These are phyloP conservation scores for Metschnikowia aberdeeniae DNA, from an alignment of 805 yeast species.

Conservation along the genomic window DNA sequence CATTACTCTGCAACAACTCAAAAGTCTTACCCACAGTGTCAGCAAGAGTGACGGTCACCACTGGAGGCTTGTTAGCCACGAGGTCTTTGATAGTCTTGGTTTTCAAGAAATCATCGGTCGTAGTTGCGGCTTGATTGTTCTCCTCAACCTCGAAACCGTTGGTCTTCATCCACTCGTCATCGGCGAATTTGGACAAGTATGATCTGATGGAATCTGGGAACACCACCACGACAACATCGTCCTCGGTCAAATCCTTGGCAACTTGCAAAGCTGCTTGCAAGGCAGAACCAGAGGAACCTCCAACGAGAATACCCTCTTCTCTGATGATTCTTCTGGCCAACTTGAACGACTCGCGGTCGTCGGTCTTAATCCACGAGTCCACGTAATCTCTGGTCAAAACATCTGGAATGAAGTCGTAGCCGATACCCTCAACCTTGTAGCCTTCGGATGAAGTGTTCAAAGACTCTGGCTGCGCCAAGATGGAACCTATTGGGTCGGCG, in stretches of 20 bases:
- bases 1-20: conserved; percentile 65
- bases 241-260: conserved; percentile 63
- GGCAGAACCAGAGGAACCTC: conserved; percentile 88
- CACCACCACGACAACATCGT: conserved; percentile 72
- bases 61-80: conserved; percentile 64
- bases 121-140: conserved; percentile 37
- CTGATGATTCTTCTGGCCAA: conserved; percentile 77
- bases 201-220: conserved; percentile 88
- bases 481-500: conserved; percentile 87
- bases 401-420: conserved; percentile 84
- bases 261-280: conserved; percentile 73
- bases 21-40: conserved; percentile 64
- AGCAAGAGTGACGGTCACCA: conserved; percentile 61
- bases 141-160: conserved; percentile 66
- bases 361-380: conserved; percentile 83
- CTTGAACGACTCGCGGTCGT: conserved; percentile 73
- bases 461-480: conserved; percentile 73
- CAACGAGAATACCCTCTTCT: conserved; percentile 83
- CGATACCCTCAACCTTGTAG: conserved; percentile 86
- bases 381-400: conserved; percentile 64
- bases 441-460: conserved; percentile 55
- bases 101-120: conserved; percentile 40
- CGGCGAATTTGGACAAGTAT: conserved; percentile 80
- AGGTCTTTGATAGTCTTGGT: conserved; percentile 58
- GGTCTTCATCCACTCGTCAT: conserved; percentile 84